These are phyloP conservation scores for Puccinia novopanici DNA, from an alignment of 1,284 basidiomycete species.

Conservation along the genomic window DNA sequence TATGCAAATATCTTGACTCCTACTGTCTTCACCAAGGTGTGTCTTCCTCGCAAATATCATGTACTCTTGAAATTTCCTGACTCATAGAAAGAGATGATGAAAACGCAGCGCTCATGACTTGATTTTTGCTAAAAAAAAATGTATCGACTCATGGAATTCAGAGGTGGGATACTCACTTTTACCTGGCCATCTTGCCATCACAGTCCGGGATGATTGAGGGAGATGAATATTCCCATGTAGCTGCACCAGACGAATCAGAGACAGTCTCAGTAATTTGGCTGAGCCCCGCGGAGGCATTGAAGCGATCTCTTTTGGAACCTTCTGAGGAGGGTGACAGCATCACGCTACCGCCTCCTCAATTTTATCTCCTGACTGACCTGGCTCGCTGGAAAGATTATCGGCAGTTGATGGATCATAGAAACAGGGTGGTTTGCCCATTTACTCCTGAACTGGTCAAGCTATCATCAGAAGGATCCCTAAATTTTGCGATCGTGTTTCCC, in stretches of 20 bases:
- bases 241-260: slow-evolving; percentile 52
- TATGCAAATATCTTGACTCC: slow-evolving; percentile 53
- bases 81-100: background rate
- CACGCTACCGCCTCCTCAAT: slow-evolving; percentile 54
- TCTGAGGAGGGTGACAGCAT: slow-evolving; percentile 8
- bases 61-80: background rate
- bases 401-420: background rate
- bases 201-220: background rate
- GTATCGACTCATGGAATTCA: slow-evolving; percentile 52
- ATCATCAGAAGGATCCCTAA: background rate
- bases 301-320: background rate
- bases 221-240: background rate
- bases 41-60: background rate
- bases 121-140: background rate
- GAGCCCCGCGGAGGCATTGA: slow-evolving; percentile 53
- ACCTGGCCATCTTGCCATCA: slow-evolving; percentile 53
- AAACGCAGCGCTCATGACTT: background rate
- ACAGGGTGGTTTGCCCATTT: slow-evolving; percentile 6
- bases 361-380: slow-evolving; percentile 54
- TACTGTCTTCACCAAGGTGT: background rate
- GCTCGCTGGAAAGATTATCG: slow-evolving; percentile 27
- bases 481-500: slow-evolving; percentile 15
- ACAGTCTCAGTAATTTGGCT: slow-evolving; percentile 53
- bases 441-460: slow-evolving; percentile 37
- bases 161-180: slow-evolving; percentile 57